Evolutionary conservation across 1,284 basidiomycete species (phyloP).

Genomic region (Puccinia coronata): DNA sequence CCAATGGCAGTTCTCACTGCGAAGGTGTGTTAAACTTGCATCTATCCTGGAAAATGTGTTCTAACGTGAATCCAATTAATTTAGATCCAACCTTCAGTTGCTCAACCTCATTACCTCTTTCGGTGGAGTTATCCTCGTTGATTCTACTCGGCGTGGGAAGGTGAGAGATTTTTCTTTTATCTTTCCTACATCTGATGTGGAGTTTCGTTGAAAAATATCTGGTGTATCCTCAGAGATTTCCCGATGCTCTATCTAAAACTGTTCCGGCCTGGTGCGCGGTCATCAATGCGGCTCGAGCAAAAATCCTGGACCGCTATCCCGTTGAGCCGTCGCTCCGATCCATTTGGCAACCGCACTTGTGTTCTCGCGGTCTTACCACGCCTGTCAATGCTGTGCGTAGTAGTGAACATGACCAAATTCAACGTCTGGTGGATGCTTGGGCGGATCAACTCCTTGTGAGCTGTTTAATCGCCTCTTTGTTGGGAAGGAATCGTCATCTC

Average conservation of each 20-base stretch:
- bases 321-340: conserved; percentile 54
- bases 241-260: conserved; percentile 91
- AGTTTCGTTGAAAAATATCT: conserved; percentile 17
- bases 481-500: conserved; percentile 57
- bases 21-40: neutral
- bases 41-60: neutral
- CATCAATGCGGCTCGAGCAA: conserved; percentile 70
- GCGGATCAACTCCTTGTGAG: conserved; percentile 67
- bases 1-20: conserved; percentile 54
- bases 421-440: conserved; percentile 68
- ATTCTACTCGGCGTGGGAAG: conserved; percentile 90
- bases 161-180: conserved; percentile 51
- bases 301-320: conserved; percentile 58
- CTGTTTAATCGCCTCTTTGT: conserved; percentile 4
- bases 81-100: conserved; percentile 78
- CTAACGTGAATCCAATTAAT: conserved; percentile 51
- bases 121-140: conserved; percentile 80
- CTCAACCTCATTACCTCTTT: conserved; percentile 66
- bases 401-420: conserved; percentile 73
- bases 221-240: conserved; percentile 66
- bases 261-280: conserved; percentile 95
- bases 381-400: conserved; percentile 63
- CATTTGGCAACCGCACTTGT: conserved; percentile 52
- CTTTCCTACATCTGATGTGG: neutral
- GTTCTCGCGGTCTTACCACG: conserved; percentile 66